Conservation (phyloP, 1,139 yeast species). For the Taphrina deformans region DNA sequence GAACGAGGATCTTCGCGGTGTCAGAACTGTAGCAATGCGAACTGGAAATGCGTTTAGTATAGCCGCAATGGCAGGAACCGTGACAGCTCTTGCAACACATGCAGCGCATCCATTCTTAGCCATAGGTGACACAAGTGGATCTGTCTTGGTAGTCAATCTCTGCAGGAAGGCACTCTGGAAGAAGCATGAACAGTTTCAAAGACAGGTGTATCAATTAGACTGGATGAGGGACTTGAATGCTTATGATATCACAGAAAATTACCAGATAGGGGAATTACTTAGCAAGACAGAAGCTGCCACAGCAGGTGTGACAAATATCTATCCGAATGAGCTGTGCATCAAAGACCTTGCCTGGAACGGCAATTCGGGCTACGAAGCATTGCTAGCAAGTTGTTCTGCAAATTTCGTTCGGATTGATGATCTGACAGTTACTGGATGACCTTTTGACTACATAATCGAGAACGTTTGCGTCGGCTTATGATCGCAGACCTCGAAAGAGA, state of each 20-base stretch:
- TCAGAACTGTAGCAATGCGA: conserved; percentile 12
- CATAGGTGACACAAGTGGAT: conserved; percentile 22
- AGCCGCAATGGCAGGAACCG: conserved; percentile 24
- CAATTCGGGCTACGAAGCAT: conserved; percentile 7
- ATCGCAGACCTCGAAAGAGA: too few relatives aligned
- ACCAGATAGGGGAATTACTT: background rate
- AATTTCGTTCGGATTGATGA: conserved; percentile 8
- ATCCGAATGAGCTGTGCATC: background rate
- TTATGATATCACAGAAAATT: background rate
- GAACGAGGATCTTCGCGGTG: conserved; percentile 21
- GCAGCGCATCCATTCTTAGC: conserved; percentile 31
- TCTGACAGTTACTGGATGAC: background rate
- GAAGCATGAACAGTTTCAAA: conserved; percentile 2
- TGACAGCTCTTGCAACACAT: conserved; percentile 20
- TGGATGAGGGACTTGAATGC: background rate
- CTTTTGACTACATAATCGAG: too few relatives aligned
- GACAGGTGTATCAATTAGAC: background rate
- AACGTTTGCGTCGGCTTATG: too few relatives aligned
- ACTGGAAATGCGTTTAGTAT: conserved; percentile 16
- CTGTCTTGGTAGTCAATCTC: conserved; percentile 10
- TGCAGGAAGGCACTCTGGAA: conserved; percentile 19
- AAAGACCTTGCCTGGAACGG: conserved; percentile 3
- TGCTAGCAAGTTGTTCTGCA: conserved; percentile 13
- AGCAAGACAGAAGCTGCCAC: conserved; percentile 1
- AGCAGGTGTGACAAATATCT: background rate